Conservation (phyloP, 108 stramenopile genomes). For the Craspedostauros australis region DNA sequence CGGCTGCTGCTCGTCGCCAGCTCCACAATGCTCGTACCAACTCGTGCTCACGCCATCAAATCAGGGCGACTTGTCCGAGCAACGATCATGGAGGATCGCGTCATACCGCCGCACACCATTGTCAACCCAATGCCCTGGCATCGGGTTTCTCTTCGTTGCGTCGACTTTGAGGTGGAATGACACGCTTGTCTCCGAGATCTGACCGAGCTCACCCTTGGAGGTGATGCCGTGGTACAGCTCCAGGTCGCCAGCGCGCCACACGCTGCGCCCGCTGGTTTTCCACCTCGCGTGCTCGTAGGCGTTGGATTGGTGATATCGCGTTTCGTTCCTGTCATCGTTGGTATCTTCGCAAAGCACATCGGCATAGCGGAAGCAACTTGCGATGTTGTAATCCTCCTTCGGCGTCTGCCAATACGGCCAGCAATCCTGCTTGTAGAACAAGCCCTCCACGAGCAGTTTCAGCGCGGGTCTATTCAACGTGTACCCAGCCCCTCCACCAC, state of each 20-base stretch:
- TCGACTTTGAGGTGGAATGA: constrained; percentile 19
- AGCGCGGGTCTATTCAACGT: constrained; percentile 71
- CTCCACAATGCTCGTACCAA: too few species aligned
- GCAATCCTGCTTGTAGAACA: constrained; percentile 26
- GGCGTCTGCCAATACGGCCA: constrained; percentile 47
- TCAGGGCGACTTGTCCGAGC: too few species aligned
- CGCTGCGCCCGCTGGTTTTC: background rate
- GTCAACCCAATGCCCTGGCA: background rate
- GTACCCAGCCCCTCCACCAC: constrained; percentile 87
- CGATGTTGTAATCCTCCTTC: constrained; percentile 72
- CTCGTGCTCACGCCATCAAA: too few species aligned
- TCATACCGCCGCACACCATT: constrained; percentile 31
- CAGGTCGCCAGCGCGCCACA: constrained; percentile 12
- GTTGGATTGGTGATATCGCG: constrained; percentile 28
- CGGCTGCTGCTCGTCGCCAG: too few species aligned
- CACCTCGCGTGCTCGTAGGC: constrained; percentile 22
- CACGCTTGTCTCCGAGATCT: constrained; percentile 11
- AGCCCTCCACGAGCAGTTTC: constrained; percentile 36
- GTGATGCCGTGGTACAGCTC: constrained; percentile 14
- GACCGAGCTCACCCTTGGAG: constrained; percentile 10
- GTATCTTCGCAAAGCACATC: constrained; percentile 27
- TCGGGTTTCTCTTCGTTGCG: constrained; percentile 10
- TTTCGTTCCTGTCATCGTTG: constrained; percentile 23
- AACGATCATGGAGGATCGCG: constrained; percentile 25
- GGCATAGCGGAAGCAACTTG: constrained; percentile 45